Base-by-base conservation (phyloP, 1,284 basidiomycete species). In the Ustilago shanxiensis region DNA sequence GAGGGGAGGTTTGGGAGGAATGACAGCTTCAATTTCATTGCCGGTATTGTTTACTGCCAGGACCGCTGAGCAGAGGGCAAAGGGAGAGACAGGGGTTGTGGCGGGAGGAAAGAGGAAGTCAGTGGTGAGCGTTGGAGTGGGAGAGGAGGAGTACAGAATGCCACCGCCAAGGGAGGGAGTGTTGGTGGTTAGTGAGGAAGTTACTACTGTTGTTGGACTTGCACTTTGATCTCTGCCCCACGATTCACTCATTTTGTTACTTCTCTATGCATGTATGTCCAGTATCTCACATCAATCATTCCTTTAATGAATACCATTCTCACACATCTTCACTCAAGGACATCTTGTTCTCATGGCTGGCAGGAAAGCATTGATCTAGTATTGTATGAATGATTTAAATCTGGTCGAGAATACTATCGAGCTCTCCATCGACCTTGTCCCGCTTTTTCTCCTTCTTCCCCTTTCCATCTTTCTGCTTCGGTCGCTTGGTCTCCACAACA, bases 321-420 rank as follows among this genome's bases (percentile, higher is more conserved):
- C 22, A 26, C 53, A 39, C 29, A 22, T 26, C n/a, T 14, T 7
- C 13, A 56, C 54, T 16, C 18, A n/a, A 52, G 41, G 26, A 24
- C 13, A n/a, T n/a, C n/a, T n/a, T n/a, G n/a, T n/a, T n/a, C n/a
- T n/a, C n/a, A n/a, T n/a, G n/a, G n/a, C n/a, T n/a, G n/a, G n/a
- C n/a, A 11, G 29, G 11, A 20, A 49, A 22, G n/a, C 47, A 49
- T 49, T 31, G 8, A 13, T 35, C 18, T 35, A 14, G 7, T 39
- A n/a, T 56, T 26, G 18, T 13, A 41, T 13, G 53, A 4, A 6
- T 45, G 31, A 6, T 10, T 61, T 26, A 79, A 16, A 80, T 68
- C 53, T 64, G 67, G 20, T 56, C 64, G 11, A 82, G 50, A 28
- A 82, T 79, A 20, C 45, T 51, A 49, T 82, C 79, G 16, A 82